Evolutionary conservation across 768 basidiomycete genomes (phyloP), one percentile per base, ranked within the genome.

Genomic region (Roridomyces roridus): DNA sequence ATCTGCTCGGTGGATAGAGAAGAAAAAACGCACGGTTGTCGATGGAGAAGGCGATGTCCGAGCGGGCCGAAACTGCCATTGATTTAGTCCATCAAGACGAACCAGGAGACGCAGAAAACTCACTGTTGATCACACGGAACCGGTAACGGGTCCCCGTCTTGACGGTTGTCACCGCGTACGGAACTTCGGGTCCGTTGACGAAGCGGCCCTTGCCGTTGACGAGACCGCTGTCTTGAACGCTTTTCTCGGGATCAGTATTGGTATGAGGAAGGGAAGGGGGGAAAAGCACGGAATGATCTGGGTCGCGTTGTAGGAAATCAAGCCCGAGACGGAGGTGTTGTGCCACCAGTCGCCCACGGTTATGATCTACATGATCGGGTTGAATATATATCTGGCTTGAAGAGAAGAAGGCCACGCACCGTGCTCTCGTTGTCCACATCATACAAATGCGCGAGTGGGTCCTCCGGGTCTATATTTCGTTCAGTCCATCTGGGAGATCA

Each of bases 111-210:
- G n/a, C n/a, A n/a, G n/a, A n/a, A n/a, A n/a, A n/a, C n/a, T n/a
- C n/a, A n/a, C n/a, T 70, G 41, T 64, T 63, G 50, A 81, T 46
- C 7, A 80, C n/a, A 12, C 79, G 77, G 65, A 80, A 77, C 23
- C 79, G 75, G 55, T 79, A 80, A 18, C 78, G 65, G 28, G 55
- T 49, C 9, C 70, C 72, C 0, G n/a, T 39, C 2, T 15, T 25
- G 24, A 80, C 73, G 36, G 66, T 63, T 53, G 77, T 60, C 5
- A 73, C 65, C 0, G 79, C 47, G n/a, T 77, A 66, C 1, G 68
- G 59, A 7, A 56, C 51, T 8, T 36, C 7, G 24, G 78, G 73
- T 11, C 78, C 77, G 8, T 41, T 42, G 31, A 50, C 46, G 45
- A 57, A 67, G 26, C 79, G 72, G n/a, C 79, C 76, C 9, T 48